Base-by-base conservation (phyloP, 805 yeast genomes). In the Kodamaea nitidulidarum region DNA sequence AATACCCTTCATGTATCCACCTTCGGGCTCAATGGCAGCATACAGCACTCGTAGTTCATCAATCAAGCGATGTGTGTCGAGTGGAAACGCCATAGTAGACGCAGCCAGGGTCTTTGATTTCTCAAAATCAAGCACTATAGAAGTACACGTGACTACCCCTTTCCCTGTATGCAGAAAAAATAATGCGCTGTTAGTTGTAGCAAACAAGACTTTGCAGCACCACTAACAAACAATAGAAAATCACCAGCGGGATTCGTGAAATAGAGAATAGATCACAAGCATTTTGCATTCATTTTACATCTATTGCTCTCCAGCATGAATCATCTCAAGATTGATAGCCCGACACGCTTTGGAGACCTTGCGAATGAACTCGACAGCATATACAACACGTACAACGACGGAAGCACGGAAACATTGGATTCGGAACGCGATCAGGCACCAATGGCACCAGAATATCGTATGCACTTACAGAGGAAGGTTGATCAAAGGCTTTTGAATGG, bases 61-160 rank as follows among this genome's bases (percentile, higher is more conserved):
- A 30, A 67, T 43, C 36, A 66, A 38, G 14, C 56, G 58, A 14
- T 54, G 43, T 6, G 55, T 51, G 24, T 63, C 67, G 16, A 58
- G 51, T 4, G 71, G 67, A 36, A 66, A 59, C 18, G 71, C 63
- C 73, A 67, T 67, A 20, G 20, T n/a, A 15, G 32, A 28, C 16
- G 10, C 27, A 10, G n/a, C 6, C 22, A 20, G 22, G 10, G n/a
- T 25, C 27, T 25, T 25, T 7, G 6, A 7, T 4, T 27, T 12
- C 4, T n/a, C n/a, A n/a, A n/a, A n/a, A n/a, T n/a, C n/a, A n/a
- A n/a, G n/a, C n/a, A n/a, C n/a, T n/a, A n/a, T n/a, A n/a, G n/a
- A n/a, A n/a, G n/a, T 5, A 15, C 32, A 30, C 32, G 32, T 30
- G 32, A 30, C 16, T 14, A 15, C 31, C 15, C 32, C 32, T 30